phyloP scores from a whole-genome alignment of 768 basidiomycete genomes.

The Favolaschia claudopus region DNA sequence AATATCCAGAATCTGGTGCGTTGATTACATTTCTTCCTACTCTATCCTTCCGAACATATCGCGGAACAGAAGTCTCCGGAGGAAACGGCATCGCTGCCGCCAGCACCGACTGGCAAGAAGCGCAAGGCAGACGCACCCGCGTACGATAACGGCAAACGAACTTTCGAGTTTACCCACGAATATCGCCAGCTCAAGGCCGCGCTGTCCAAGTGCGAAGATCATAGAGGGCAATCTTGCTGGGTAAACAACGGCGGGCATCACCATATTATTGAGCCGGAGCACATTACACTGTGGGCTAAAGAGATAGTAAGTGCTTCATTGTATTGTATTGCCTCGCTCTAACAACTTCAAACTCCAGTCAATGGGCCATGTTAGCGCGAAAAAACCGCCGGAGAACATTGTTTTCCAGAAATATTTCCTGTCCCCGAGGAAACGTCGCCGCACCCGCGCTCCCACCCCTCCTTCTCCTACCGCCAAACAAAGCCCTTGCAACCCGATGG shows the following conservation, averaged over 20 bases:
- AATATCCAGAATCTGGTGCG: conserved; percentile 7
- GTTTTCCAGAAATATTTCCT: conserved; percentile 2
- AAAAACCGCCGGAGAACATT: neutral
- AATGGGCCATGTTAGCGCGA: neutral
- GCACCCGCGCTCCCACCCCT: neutral
- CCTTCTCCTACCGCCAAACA: no score
- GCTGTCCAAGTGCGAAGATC: neutral
- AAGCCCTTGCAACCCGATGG: neutral
- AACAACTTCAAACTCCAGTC: neutral
- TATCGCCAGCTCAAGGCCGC: neutral
- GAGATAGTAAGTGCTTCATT: neutral
- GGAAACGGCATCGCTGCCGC: neutral
- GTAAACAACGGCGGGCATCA: neutral
- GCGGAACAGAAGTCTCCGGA: neutral
- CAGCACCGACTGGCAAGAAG: neutral
- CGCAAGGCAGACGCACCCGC: neutral
- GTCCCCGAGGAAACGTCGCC: neutral
- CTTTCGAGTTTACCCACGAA: neutral
- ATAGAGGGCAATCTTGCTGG: neutral
- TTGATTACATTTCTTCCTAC: neutral
- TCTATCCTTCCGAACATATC: neutral
- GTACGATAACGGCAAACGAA: neutral
- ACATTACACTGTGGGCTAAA: conserved; percentile 4
- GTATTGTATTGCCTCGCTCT: neutral
- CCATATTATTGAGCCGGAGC: neutral